Percentiles rank a stretch among this genome's conserved stretches.
phyloP scores from a whole-genome alignment of 1,139 yeast genomes.

The Hyphopichia wangnamkhiaoensis region DNA sequence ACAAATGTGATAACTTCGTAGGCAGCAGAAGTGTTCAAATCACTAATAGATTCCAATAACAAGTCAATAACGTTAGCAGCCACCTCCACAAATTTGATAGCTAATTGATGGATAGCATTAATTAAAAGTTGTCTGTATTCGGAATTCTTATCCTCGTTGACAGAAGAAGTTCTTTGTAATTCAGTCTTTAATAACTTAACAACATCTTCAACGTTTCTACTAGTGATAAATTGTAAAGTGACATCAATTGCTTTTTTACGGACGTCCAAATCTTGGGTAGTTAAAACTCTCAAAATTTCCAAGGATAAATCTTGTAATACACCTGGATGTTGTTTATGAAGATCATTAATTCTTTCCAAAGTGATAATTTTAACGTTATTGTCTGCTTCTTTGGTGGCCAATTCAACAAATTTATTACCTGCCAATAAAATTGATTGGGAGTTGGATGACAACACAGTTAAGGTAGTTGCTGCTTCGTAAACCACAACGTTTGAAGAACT shows the following conservation, averaged over 20 bases:
- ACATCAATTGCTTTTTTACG: constrained; percentile 86
- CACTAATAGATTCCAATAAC: constrained; percentile 82
- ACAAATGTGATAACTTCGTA: constrained; percentile 85
- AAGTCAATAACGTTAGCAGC: constrained; percentile 90
- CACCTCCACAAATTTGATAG: constrained; percentile 84
- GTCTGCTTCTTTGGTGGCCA: constrained; percentile 90
- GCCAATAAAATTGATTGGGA: constrained; percentile 71
- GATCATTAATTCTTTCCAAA: constrained; percentile 78
- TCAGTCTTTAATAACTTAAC: constrained; percentile 91
- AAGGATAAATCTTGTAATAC: constrained; percentile 80
- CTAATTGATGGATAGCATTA: constrained; percentile 85
- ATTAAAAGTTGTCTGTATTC: constrained; percentile 91
- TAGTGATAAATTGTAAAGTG: constrained; percentile 74
- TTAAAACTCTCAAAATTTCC: constrained; percentile 82
- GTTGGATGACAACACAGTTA: constrained; percentile 70
- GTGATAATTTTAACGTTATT: constrained; percentile 92
- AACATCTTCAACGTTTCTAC: constrained; percentile 93
- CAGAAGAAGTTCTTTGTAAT: constrained; percentile 66
- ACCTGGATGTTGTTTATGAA: constrained; percentile 77
- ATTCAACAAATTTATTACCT: constrained; percentile 81
- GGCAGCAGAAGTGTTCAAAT: constrained; percentile 82
- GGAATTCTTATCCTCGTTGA: constrained; percentile 73
- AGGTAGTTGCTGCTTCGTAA: constrained; percentile 89
- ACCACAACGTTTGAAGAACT: constrained; percentile 73
- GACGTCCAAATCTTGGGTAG: constrained; percentile 88